Evolutionary conservation across 208 protist genomes (phyloP).

Genomic region (Trichomonas vaginalis): DNA sequence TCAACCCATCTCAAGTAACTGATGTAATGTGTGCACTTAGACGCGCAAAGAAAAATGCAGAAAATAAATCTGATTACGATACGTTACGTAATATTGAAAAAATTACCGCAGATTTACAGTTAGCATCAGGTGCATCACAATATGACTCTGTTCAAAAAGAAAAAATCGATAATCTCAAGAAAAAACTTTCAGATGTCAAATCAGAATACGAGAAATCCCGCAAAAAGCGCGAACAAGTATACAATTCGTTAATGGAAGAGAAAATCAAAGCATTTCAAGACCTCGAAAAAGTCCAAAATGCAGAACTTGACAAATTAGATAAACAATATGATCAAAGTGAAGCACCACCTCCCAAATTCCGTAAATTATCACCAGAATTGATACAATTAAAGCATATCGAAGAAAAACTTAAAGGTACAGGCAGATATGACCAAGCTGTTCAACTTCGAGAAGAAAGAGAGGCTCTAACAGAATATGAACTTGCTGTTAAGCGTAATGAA

Average conservation of each 20-base stretch:
- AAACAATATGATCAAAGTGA: neutral
- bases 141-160: neutral
- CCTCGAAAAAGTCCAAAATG: neutral
- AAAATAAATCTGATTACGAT: neutral
- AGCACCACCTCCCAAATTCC: neutral
- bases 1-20: neutral
- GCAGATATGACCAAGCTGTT: neutral
- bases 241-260: neutral
- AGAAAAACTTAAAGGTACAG: neutral
- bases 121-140: neutral
- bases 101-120: neutral
- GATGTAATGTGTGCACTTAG: neutral
- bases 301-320: neutral
- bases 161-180: neutral
- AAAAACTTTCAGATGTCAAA: neutral
- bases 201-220: neutral
- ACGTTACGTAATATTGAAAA: neutral
- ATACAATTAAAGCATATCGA: neutral
- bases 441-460: neutral
- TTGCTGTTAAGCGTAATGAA: neutral
- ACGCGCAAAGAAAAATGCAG: neutral
- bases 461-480: neutral
- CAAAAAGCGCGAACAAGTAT: neutral
- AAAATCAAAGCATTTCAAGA: neutral
- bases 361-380: neutral